A percentile compares a stretch with the other conserved stretches of the same genome.
phyloP scores from a whole-genome alignment of 2,329 filamentous ascomycete species.

The Talaromyces atroroseus region DNA sequence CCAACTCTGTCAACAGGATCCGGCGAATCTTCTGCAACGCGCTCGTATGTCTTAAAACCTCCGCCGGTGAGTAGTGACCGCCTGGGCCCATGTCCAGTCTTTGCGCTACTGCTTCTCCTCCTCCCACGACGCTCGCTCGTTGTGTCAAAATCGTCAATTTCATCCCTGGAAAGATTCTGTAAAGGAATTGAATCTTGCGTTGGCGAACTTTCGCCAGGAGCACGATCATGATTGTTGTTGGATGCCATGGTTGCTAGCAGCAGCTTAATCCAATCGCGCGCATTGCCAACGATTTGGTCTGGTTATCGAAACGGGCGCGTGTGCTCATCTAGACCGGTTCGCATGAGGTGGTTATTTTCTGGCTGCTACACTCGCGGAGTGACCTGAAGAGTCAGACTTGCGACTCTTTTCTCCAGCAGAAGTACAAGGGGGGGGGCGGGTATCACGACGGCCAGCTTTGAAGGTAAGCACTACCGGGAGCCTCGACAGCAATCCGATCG shows the following conservation, averaged over 20 bases:
- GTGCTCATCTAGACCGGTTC: background rate
- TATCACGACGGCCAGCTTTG: background rate
- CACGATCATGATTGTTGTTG: slow-evolving; percentile 25
- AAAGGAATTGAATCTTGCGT: slow-evolving; percentile 61
- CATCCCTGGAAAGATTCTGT: slow-evolving; percentile 52
- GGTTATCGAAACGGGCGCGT: background rate
- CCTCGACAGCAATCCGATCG: background rate
- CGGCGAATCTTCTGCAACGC: slow-evolving; percentile 50
- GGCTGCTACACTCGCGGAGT: background rate
- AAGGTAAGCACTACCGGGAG: background rate
- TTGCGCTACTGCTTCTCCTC: slow-evolving; percentile 30
- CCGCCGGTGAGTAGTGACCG: slow-evolving; percentile 36
- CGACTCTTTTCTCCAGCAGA: background rate
- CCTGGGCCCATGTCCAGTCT: slow-evolving; percentile 34
- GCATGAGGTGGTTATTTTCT: background rate
- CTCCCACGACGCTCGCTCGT: slow-evolving; percentile 25
- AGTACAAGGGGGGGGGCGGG: background rate
- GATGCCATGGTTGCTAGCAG: slow-evolving; percentile 38
- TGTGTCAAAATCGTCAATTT: slow-evolving; percentile 21
- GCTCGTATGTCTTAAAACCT: slow-evolving; percentile 46
- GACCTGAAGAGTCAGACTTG: background rate
- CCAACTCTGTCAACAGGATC: slow-evolving; percentile 32
- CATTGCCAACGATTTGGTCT: slow-evolving; percentile 29
- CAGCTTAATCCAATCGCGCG: slow-evolving; percentile 31
- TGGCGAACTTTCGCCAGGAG: slow-evolving; percentile 21